Base-by-base conservation (phyloP, 805 yeast genomes). In the Hanseniaspora osmophila region DNA sequence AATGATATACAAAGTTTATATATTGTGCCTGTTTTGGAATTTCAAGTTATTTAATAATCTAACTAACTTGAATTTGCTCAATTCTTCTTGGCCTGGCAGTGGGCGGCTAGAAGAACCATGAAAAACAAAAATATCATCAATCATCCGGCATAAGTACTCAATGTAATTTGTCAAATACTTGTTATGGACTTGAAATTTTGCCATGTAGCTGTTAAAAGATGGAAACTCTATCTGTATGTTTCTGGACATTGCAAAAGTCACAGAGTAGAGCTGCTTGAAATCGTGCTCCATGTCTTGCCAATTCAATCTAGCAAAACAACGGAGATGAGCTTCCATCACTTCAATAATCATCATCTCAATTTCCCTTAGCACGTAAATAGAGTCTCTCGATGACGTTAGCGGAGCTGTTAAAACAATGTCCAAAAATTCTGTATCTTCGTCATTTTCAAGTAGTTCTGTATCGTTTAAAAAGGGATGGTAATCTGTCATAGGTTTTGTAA, bases 381-480 rank as follows among this genome's bases (percentile, higher is more conserved):
- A 44, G 22, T 52, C 55, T 16, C 49, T 47, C 33, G 51, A 44
- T 9, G 50, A 47, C 3, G 51, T 43, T 41, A 51, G 37, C n/a
- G 53, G 53, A 9, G 55, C 51, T 9, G 51, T 50, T 16, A 52
- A 41, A 11, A 51, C 38, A 11, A 52, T 30, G n/a, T 52, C 52
- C 15, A 48, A 37, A 13, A 42, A 41, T n/a, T 48, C 48, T 9
- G 39, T 42, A 18, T 30, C 18, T n/a, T 3, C 32, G 15, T 10
- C 16, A 11, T 19, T 29, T 11, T 18, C 29, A 7, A 5, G 27
- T 22, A 22, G 27, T 7, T 22, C 7, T 7, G 7, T 22, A 22
- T 22, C 27, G 27, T 22, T 22, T 7, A 22, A 22, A 22, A 22
- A 22, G 7, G 27, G 27, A 22, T 22, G 6, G 7, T 22, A 22